Percentiles rank a stretch among this genome's conserved stretches.
Conservation (phyloP, 805 yeast species). For the Zygoascus tannicola region DNA sequence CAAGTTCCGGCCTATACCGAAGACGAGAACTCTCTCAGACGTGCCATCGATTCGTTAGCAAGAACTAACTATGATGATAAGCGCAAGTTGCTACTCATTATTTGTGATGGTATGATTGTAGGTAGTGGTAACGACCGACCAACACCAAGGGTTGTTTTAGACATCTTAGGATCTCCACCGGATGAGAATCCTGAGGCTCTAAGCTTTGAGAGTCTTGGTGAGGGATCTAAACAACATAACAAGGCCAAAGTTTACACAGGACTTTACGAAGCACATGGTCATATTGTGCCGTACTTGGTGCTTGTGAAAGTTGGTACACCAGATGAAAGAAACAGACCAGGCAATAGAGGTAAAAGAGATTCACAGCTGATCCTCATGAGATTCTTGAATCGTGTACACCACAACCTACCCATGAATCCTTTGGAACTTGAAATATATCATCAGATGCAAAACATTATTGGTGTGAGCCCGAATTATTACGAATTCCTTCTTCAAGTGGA, state of each 20-base stretch:
- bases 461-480: constrained; percentile 48
- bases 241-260: constrained; percentile 56
- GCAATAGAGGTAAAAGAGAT: constrained; percentile 59
- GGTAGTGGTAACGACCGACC: constrained; percentile 53
- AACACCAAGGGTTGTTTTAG: constrained; percentile 49
- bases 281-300: constrained; percentile 45
- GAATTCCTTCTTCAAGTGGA: constrained; percentile 50
- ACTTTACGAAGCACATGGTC: constrained; percentile 47
- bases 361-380: constrained; percentile 54
- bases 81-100: constrained; percentile 45
- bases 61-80: constrained; percentile 50
- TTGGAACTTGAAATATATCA: constrained; percentile 47
- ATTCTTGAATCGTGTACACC: constrained; percentile 51
- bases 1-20: constrained; percentile 55
- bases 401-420: constrained; percentile 51
- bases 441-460: constrained; percentile 47
- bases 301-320: constrained; percentile 56
- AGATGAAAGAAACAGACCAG: constrained; percentile 47
- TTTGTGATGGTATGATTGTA: constrained; percentile 54
- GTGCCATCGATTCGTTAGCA: constrained; percentile 52
- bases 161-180: constrained; percentile 44
- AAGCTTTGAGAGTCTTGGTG: constrained; percentile 50
- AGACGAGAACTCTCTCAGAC: constrained; percentile 44
- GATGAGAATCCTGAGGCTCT: constrained; percentile 44
- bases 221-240: constrained; percentile 52